Evolutionary conservation across 345 rosid genomes (phyloP).

Genomic region (Draba incana): DNA sequence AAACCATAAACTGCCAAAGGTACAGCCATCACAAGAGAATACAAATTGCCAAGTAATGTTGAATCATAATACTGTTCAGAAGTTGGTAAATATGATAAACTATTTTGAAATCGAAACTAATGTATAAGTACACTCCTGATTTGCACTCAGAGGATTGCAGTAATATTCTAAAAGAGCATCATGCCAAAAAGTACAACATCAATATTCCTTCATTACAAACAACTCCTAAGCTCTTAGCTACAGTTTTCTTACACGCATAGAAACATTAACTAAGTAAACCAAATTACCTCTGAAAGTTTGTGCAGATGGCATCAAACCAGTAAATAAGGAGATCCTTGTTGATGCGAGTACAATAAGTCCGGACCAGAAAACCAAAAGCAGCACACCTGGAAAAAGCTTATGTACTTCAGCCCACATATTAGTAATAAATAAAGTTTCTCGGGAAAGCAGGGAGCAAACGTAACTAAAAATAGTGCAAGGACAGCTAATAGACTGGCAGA

Average conservation of each 20-base stretch:
- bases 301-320: slow-evolving; percentile 85
- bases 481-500: slow-evolving; percentile 28
- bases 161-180: slow-evolving; percentile 25
- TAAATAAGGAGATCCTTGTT: slow-evolving; percentile 58
- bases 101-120: slow-evolving; percentile 17
- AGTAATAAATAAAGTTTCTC: slow-evolving; percentile 8
- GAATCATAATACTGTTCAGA: neutral
- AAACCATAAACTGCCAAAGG: slow-evolving; percentile 20
- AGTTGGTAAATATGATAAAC: slow-evolving; percentile 17
- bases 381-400: slow-evolving; percentile 64
- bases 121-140: slow-evolving; percentile 18
- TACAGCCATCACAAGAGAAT: slow-evolving; percentile 12
- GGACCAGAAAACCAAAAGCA: slow-evolving; percentile 69
- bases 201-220: slow-evolving; percentile 25
- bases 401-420: slow-evolving; percentile 27
- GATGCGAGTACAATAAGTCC: slow-evolving; percentile 59
- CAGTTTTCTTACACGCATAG: slow-evolving; percentile 18
- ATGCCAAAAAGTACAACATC: slow-evolving; percentile 15
- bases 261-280: slow-evolving; percentile 28
- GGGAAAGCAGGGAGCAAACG: slow-evolving; percentile 8
- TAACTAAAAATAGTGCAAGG: slow-evolving; percentile 9
- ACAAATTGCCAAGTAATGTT: slow-evolving; percentile 5
- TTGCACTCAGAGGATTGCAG: slow-evolving; percentile 19
- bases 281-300: slow-evolving; percentile 79
- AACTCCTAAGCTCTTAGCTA: slow-evolving; percentile 31